Percentiles rank a stretch among this genome's conserved stretches.
These are phyloP conservation scores for Herpotrichia juniperi DNA, from an alignment of 2,329 filamentous ascomycete genomes.

Conservation along the genomic window DNA sequence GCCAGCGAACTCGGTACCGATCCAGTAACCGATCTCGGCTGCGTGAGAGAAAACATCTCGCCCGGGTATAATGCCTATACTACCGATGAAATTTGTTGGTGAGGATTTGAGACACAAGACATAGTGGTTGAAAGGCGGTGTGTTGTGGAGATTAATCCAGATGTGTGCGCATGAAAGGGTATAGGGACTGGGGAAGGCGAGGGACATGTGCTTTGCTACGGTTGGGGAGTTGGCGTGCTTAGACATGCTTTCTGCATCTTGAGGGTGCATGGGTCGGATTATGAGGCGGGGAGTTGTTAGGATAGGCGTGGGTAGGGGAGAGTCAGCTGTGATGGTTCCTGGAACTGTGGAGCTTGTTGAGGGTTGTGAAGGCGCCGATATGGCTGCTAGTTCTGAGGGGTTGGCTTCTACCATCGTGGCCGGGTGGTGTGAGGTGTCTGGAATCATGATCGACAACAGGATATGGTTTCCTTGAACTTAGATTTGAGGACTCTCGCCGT, in stretches of 20 bases:
- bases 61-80: conserved; percentile 46
- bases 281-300: conserved; percentile 32
- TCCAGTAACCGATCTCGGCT: conserved; percentile 52
- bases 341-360: neutral
- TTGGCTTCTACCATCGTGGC: neutral
- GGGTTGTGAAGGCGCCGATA: neutral
- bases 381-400: neutral
- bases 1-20: conserved; percentile 46
- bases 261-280: conserved; percentile 38
- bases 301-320: conserved; percentile 35
- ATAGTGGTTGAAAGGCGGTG: conserved; percentile 22
- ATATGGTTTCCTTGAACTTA: neutral
- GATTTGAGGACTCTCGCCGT: too few relatives aligned
- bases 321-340: conserved; percentile 1
- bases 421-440: neutral
- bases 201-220: conserved; percentile 44
- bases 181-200: conserved; percentile 49
- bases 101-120: conserved; percentile 18
- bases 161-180: conserved; percentile 34
- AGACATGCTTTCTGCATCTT: conserved; percentile 34
- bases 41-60: conserved; percentile 42
- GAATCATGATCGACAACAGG: too few relatives aligned
- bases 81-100: conserved; percentile 37
- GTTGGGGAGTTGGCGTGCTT: conserved; percentile 35
- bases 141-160: conserved; percentile 45